Conservation (phyloP, 768 basidiomycete genomes). For the Psilocybe subaeruginosa region DNA sequence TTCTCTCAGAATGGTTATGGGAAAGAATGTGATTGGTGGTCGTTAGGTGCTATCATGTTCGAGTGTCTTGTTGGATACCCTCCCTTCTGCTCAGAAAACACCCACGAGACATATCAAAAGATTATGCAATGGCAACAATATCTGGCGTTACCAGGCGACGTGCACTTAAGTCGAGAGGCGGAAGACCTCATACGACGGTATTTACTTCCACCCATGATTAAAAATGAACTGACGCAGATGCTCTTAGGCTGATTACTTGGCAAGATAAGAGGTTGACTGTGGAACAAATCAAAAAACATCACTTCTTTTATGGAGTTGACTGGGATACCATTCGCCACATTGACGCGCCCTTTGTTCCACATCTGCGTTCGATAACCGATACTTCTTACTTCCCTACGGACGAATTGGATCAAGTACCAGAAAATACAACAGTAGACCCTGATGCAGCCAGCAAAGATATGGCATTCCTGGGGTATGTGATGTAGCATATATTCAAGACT, state of each 20-base stretch:
- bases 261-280: constrained; percentile 77
- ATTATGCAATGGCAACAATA: constrained; percentile 93
- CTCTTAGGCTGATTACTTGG: constrained; percentile 75
- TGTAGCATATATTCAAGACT: background rate
- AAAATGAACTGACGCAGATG: background rate
- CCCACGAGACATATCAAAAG: constrained; percentile 97
- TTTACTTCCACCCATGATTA: constrained; percentile 21
- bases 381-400: constrained; percentile 99
- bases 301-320: constrained; percentile 96
- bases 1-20: constrained; percentile 97
- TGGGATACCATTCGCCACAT: constrained; percentile 88
- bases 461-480: constrained; percentile 64
- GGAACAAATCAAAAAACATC: constrained; percentile 89
- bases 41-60: constrained; percentile 97
- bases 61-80: constrained; percentile 98
- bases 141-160: constrained; percentile 91
- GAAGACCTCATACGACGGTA: constrained; percentile 88
- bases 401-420: constrained; percentile 79
- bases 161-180: constrained; percentile 88
- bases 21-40: constrained; percentile 99
- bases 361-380: constrained; percentile 89
- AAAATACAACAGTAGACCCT: constrained; percentile 43
- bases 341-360: constrained; percentile 96
- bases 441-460: constrained; percentile 56
- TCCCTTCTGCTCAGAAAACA: constrained; percentile 93